These are phyloP conservation scores for Margaritispora aquatica DNA, from an alignment of 495 filamentous ascomycete genomes.

Conservation along the genomic window DNA sequence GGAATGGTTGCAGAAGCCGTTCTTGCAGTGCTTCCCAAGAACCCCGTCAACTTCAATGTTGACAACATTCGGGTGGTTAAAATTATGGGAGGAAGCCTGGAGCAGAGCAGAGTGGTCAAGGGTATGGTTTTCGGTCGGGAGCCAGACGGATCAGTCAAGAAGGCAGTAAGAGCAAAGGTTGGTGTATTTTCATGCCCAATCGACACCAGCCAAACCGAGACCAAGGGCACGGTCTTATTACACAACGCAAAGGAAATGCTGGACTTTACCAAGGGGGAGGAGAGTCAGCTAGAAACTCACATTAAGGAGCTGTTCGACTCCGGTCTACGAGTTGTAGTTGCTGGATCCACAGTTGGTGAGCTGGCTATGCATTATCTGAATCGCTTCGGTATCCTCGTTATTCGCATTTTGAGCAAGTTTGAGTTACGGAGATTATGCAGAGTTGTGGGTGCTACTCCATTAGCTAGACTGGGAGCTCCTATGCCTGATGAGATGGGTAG, in stretches of 20 bases:
- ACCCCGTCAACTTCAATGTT: conserved; percentile 98
- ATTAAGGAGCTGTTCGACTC: conserved; percentile 96
- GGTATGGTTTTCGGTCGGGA: conserved; percentile 98
- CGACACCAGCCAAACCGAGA: conserved; percentile 94
- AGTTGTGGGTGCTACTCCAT: conserved; percentile 91
- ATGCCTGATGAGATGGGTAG: conserved; percentile 99
- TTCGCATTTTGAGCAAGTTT: conserved; percentile 98
- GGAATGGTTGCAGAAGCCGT: conserved; percentile 88
- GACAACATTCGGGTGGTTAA: conserved; percentile 99
- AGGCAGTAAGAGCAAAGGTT: conserved; percentile 87
- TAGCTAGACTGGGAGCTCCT: conserved; percentile 91
- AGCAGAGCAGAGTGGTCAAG: conserved; percentile 89
- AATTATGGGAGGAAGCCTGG: conserved; percentile 96
- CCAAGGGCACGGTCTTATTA: conserved; percentile 98
- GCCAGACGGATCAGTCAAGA: conserved; percentile 85
- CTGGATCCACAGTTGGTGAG: conserved; percentile 87
- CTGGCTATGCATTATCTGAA: conserved; percentile 97
- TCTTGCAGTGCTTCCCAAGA: conserved; percentile 90
- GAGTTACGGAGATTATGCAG: conserved; percentile 90
- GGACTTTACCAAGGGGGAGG: conserved; percentile 96
- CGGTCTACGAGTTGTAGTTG: conserved; percentile 84
- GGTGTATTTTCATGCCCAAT: conserved; percentile 95
- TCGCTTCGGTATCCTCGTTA: conserved; percentile 88
- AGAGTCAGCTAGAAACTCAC: conserved; percentile 77
- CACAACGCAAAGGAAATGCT: conserved; percentile 99